These are phyloP conservation scores for Phytophthora litchii DNA, from an alignment of 352 stramenopile genomes.

Conservation along the genomic window DNA sequence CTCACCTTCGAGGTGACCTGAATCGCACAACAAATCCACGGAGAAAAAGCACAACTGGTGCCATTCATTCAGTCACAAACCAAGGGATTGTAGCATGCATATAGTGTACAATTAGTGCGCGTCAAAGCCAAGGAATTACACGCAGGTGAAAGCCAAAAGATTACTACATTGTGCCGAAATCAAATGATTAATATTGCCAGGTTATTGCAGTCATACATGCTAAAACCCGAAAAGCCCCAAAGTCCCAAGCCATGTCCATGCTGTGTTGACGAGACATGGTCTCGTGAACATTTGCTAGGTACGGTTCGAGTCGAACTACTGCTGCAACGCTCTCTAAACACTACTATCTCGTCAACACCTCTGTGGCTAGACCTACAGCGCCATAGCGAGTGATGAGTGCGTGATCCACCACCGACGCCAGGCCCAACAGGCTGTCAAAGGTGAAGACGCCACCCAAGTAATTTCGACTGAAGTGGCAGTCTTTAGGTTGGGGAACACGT, in stretches of 20 bases:
- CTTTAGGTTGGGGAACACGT: not conserved
- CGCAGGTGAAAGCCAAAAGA: not conserved
- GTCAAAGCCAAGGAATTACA: not conserved
- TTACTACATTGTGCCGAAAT: not conserved
- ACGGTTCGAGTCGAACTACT: not conserved
- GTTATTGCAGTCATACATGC: not conserved
- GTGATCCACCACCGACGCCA: slow-evolving; percentile 9
- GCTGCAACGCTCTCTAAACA: not conserved
- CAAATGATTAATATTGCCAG: not conserved
- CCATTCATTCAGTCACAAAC: not conserved
- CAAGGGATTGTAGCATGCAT: not conserved
- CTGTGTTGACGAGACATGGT: not conserved
- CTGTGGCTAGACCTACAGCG: no score
- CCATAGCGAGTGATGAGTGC: slow-evolving; percentile 21
- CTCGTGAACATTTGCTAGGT: not conserved
- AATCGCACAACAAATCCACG: not conserved
- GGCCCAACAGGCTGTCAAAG: slow-evolving; percentile 7
- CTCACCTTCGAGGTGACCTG: not conserved
- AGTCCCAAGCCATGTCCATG: not conserved
- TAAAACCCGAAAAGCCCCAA: not conserved
- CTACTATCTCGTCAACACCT: no score
- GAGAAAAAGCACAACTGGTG: not conserved
- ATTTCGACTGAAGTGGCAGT: not conserved
- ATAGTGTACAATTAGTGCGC: no score
- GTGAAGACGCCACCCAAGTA: slow-evolving; percentile 13